phyloP scores from a whole-genome alignment of 306 rosid genomes.

The Sphenostylis stenocarpa region DNA sequence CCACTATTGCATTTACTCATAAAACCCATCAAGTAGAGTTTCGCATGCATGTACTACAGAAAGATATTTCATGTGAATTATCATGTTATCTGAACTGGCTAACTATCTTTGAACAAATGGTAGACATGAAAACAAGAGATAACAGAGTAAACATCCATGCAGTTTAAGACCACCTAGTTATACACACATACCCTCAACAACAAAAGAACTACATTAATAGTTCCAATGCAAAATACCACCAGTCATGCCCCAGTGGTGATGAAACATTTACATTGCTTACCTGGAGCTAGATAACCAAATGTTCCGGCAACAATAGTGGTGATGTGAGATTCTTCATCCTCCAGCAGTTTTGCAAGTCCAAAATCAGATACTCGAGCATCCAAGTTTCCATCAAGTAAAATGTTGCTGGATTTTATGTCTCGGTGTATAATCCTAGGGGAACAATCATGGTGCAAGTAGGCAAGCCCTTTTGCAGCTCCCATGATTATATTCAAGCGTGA shows the following conservation, averaged over 20 bases:
- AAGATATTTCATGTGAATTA: constrained; percentile 12
- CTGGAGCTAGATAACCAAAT: constrained; percentile 98
- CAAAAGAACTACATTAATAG: constrained; percentile 19
- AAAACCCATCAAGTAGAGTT: constrained; percentile 10
- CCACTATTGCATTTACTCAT: neutral
- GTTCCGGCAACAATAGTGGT: constrained; percentile 99
- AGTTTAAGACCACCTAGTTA: constrained; percentile 9
- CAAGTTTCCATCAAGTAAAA: constrained; percentile 89
- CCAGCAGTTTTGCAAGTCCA: constrained; percentile 96
- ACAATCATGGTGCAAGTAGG: constrained; percentile 98
- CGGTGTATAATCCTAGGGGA: constrained; percentile 97
- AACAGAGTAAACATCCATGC: constrained; percentile 13
- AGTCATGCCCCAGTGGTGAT: neutral
- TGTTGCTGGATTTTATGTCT: constrained; percentile 96
- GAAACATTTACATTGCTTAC: constrained; percentile 44
- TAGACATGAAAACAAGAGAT: constrained; percentile 16
- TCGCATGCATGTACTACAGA: constrained; percentile 6
- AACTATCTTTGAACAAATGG: neutral
- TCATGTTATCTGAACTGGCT: neutral
- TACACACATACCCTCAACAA: constrained; percentile 8
- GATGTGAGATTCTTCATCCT: constrained; percentile 95
- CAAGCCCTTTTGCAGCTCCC: constrained; percentile 99
- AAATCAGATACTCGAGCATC: constrained; percentile 98
- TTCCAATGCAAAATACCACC: constrained; percentile 23
- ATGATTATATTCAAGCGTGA: constrained; percentile 87